Conservation (phyloP, 306 rosid species). For the Medicago lupulina region DNA sequence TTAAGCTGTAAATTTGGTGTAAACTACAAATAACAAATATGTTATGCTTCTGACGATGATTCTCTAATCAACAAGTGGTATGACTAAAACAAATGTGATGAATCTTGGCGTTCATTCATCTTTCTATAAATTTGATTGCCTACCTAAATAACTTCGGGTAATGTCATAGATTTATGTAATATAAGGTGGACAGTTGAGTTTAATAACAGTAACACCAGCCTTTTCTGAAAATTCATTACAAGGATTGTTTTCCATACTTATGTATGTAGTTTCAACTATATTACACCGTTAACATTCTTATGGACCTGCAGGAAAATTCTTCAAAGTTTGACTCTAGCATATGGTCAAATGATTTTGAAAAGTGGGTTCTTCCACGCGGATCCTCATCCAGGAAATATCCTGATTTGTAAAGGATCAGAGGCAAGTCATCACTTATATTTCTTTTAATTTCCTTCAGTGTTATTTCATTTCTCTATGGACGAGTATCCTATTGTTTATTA, state of each 20-base stretch:
- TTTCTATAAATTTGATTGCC: constrained; percentile 2
- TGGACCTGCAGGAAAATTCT: constrained; percentile 85
- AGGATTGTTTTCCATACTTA: constrained; percentile 30
- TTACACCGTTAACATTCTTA: constrained; percentile 17
- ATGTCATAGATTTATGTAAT: constrained; percentile 19
- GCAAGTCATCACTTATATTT: constrained; percentile 61
- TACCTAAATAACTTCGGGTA: neutral
- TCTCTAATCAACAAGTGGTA: constrained; percentile 5
- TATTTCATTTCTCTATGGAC: constrained; percentile 21
- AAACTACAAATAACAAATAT: neutral
- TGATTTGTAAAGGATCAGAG: constrained; percentile 94
- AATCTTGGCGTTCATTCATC: neutral
- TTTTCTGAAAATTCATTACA: constrained; percentile 13
- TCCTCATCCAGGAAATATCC: constrained; percentile 97
- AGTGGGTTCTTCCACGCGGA: constrained; percentile 98
- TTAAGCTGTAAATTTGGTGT: neutral
- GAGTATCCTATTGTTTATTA: constrained; percentile 26
- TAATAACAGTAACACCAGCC: constrained; percentile 5
- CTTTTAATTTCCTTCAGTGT: constrained; percentile 12
- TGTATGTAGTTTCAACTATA: constrained; percentile 14
- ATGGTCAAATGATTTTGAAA: constrained; percentile 98
- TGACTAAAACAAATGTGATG: constrained; percentile 17
- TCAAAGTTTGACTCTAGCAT: constrained; percentile 90
- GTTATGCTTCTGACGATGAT: constrained; percentile 3
- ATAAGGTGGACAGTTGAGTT: constrained; percentile 16